Evolutionary conservation across 495 filamentous ascomycete species (phyloP).

Genomic region (Aspergillus cristatus): DNA sequence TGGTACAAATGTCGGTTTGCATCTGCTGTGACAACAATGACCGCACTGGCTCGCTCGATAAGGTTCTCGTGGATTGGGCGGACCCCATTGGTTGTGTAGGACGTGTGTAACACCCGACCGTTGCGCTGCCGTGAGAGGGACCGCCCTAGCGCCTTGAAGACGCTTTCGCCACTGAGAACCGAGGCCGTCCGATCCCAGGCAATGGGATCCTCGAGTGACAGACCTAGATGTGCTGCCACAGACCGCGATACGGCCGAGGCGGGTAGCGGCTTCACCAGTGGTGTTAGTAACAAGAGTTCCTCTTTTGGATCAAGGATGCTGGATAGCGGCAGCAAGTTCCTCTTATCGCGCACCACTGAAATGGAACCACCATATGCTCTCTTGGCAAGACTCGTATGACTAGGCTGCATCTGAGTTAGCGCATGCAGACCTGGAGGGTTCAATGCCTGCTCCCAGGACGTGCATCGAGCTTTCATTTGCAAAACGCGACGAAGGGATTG

Average conservation of each 20-base stretch:
- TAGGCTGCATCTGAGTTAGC: slow-evolving; percentile 68
- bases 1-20: slow-evolving; percentile 86
- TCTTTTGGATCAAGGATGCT: slow-evolving; percentile 71
- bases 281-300: slow-evolving; percentile 73
- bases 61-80: slow-evolving; percentile 83
- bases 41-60: slow-evolving; percentile 74
- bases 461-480: slow-evolving; percentile 64
- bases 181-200: slow-evolving; percentile 51
- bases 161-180: slow-evolving; percentile 77
- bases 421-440: slow-evolving; percentile 64
- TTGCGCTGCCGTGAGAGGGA: slow-evolving; percentile 72
- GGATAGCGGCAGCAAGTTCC: slow-evolving; percentile 66
- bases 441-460: slow-evolving; percentile 74
- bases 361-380: slow-evolving; percentile 81
- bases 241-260: slow-evolving; percentile 62
- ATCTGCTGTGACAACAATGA: slow-evolving; percentile 83
- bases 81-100: slow-evolving; percentile 83
- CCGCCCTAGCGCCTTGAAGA: slow-evolving; percentile 75
- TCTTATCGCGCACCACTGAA: slow-evolving; percentile 75
- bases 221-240: slow-evolving; percentile 39
- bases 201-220: slow-evolving; percentile 44
- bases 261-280: slow-evolving; percentile 75
- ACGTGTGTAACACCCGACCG: slow-evolving; percentile 79
- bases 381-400: slow-evolving; percentile 67
- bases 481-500: slow-evolving; percentile 67